Conservation (phyloP, 495 filamentous ascomycete species). For the Choiromyces venosus region DNA sequence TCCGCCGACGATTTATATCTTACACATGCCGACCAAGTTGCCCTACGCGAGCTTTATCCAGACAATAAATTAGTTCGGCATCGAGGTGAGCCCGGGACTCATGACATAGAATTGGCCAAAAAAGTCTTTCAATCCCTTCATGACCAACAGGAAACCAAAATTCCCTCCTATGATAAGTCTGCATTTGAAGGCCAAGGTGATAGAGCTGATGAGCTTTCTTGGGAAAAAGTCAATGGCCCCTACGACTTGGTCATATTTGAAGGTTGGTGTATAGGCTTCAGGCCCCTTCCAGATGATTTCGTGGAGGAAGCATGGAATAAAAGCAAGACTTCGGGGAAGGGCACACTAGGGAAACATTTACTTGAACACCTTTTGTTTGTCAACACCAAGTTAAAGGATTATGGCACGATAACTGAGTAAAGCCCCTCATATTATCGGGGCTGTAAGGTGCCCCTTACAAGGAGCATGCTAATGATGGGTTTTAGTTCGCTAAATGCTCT, state of each 20-base stretch:
- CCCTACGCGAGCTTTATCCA: constrained; percentile 59
- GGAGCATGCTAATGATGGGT: neutral
- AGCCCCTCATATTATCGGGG: neutral
- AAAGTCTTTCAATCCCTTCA: constrained; percentile 59
- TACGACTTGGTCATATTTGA: constrained; percentile 72
- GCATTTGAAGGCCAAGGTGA: constrained; percentile 73
- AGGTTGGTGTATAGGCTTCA: constrained; percentile 90
- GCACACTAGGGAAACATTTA: constrained; percentile 52
- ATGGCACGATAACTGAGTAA: constrained; percentile 67
- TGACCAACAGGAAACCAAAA: constrained; percentile 50
- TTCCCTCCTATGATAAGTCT: constrained; percentile 73
- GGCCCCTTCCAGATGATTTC: constrained; percentile 53
- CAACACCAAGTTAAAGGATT: constrained; percentile 62
- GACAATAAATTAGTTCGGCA: constrained; percentile 72
- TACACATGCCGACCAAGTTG: constrained; percentile 62
- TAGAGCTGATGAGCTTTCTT: constrained; percentile 56
- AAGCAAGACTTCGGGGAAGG: constrained; percentile 46
- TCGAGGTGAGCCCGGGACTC: constrained; percentile 79
- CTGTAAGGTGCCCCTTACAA: neutral
- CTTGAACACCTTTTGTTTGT: constrained; percentile 66
- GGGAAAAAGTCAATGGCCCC: constrained; percentile 59
- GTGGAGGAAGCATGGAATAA: constrained; percentile 55
- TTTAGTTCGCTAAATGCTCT: constrained; percentile 67
- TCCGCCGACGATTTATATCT: constrained; percentile 93
- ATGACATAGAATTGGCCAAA: constrained; percentile 65